Evolutionary conservation across 1,284 basidiomycete genomes (phyloP).

Genomic region (Xanthoconium separans): DNA sequence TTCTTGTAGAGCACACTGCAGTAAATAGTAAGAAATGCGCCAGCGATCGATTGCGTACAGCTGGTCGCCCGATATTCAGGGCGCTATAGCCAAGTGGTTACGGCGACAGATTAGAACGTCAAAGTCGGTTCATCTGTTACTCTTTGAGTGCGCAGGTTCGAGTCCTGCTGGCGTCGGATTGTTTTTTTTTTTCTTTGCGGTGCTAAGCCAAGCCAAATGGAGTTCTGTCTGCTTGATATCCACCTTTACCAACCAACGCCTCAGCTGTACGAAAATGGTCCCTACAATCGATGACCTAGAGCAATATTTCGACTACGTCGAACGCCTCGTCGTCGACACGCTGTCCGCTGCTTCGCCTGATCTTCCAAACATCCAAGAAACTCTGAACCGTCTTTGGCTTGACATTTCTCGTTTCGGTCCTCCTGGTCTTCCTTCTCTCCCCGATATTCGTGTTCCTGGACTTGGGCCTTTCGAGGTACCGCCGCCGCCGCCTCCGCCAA

Average conservation of each 20-base stretch:
- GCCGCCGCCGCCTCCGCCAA: conserved; percentile 57
- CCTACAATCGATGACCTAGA: conserved; percentile 66
- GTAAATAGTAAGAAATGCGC: neutral
- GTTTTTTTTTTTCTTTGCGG: neutral
- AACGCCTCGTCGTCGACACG: conserved; percentile 60
- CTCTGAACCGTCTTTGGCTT: conserved; percentile 67
- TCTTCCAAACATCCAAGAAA: conserved; percentile 61
- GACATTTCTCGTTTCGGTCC: conserved; percentile 80
- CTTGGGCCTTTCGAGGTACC: conserved; percentile 73
- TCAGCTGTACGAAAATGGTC: conserved; percentile 24
- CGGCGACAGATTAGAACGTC: conserved; percentile 47
- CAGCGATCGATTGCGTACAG: no score
- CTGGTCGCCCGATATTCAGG: neutral
- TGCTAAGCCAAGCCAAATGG: conserved; percentile 2
- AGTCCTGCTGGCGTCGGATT: conserved; percentile 36
- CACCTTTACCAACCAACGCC: neutral
- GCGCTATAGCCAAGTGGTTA: conserved; percentile 57
- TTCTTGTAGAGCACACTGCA: neutral
- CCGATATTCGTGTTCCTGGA: conserved; percentile 60
- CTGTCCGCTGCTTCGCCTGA: conserved; percentile 57
- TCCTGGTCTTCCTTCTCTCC: conserved; percentile 56
- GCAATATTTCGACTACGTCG: conserved; percentile 65
- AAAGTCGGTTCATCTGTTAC: conserved; percentile 24
- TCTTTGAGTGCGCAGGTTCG: conserved; percentile 41
- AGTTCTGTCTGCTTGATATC: neutral